phyloP scores from a whole-genome alignment of 1,139 yeast species.

The Hyphopichia khmerensis region DNA sequence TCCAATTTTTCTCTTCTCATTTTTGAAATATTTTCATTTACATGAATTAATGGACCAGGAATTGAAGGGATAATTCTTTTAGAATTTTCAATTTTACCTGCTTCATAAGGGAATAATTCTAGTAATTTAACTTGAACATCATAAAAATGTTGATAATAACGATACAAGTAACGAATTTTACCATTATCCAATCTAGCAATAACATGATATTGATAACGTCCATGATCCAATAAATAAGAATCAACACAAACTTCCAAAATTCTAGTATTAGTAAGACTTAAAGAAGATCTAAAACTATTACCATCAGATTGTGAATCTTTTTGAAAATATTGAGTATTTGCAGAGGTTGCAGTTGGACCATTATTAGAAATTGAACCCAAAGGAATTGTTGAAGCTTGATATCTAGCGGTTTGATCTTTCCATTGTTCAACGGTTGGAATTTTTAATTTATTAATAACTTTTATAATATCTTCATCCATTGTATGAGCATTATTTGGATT shows the following conservation, averaged over 20 bases:
- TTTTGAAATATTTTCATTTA: conserved; percentile 83
- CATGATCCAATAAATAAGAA: conserved; percentile 77
- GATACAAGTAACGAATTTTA: conserved; percentile 65
- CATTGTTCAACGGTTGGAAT: conserved; percentile 94
- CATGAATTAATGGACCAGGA: conserved; percentile 94
- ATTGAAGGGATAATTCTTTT: conserved; percentile 84
- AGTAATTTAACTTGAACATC: conserved; percentile 85
- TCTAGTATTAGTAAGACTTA: conserved; percentile 32
- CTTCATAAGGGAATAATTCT: conserved; percentile 87
- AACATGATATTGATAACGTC: conserved; percentile 86
- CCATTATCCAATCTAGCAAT: conserved; percentile 72
- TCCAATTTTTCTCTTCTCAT: conserved; percentile 85
- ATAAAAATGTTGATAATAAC: conserved; percentile 94
- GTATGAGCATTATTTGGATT: conserved; percentile 34
- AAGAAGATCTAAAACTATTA: conserved; percentile 32
- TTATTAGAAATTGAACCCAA: conserved; percentile 51
- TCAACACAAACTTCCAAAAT: conserved; percentile 72
- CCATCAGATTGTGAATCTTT: conserved; percentile 14
- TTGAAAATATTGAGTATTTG: conserved; percentile 40
- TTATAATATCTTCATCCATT: conserved; percentile 27
- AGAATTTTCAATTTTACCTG: conserved; percentile 78
- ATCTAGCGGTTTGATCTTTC: conserved; percentile 88
- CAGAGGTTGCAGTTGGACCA: conserved; percentile 22
- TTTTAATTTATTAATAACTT: conserved; percentile 54
- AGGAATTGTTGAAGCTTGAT: conserved; percentile 87